A percentile compares a stretch with the other conserved stretches of the same genome.
These are phyloP conservation scores for Fraxinus excelsior DNA, from an alignment of 257 asterid species.

Conservation along the genomic window DNA sequence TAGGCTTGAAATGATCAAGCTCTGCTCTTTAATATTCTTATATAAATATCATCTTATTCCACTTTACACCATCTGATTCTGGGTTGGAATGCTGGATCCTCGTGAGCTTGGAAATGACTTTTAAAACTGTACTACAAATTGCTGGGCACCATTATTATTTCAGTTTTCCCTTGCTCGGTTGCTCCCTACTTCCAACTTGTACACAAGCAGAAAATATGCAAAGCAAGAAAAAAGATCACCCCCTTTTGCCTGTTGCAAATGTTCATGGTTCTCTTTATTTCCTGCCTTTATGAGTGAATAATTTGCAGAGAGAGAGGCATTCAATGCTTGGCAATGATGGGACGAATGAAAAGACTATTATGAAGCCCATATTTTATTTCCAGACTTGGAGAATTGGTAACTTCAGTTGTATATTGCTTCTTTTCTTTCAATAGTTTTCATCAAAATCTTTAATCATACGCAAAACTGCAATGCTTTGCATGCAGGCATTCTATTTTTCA, in stretches of 20 bases:
- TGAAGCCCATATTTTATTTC: slow-evolving; percentile 81
- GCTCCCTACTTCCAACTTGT: not conserved
- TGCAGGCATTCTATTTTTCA: slow-evolving; percentile 82
- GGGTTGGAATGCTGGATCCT: not conserved
- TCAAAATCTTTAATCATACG: not conserved
- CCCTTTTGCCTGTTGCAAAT: slow-evolving; percentile 12
- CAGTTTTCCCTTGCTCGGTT: slow-evolving; percentile 10
- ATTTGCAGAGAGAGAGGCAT: slow-evolving; percentile 75
- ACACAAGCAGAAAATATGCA: slow-evolving; percentile 6
- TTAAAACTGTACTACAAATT: slow-evolving; percentile 7
- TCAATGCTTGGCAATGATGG: slow-evolving; percentile 57
- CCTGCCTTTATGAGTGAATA: slow-evolving; percentile 18
- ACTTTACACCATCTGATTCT: slow-evolving; percentile 1
- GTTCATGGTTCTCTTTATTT: slow-evolving; percentile 18
- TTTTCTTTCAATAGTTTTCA: slow-evolving; percentile 19
- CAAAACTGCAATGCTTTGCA: slow-evolving; percentile 19
- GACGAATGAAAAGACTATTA: slow-evolving; percentile 54
- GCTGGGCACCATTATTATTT: slow-evolving; percentile 7
- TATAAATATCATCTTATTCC: not conserved
- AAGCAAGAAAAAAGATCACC: slow-evolving; percentile 8
- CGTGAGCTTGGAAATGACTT: slow-evolving; percentile 16
- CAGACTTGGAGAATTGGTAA: slow-evolving; percentile 95
- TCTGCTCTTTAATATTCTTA: not conserved
- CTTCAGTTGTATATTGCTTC: slow-evolving; percentile 17
- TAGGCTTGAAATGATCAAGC: not conserved